These are phyloP conservation scores for Achaetomiella virescens DNA, from an alignment of 495 filamentous ascomycete species.

Conservation along the genomic window DNA sequence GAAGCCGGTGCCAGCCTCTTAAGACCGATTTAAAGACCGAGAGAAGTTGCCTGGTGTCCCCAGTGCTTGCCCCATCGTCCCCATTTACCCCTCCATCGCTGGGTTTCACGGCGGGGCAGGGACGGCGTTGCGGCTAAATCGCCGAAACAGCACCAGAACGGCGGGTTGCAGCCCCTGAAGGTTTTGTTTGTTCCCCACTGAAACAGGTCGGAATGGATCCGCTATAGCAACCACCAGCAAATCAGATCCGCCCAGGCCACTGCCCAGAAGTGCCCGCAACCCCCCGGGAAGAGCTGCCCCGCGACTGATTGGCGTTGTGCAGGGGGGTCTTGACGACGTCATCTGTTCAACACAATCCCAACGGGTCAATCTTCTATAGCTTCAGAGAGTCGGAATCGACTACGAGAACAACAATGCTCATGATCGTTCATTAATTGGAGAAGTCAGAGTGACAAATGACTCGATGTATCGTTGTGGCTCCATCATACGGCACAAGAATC, in stretches of 20 bases:
- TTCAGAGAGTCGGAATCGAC: too few relatives aligned
- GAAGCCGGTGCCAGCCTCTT: conserved; percentile 1
- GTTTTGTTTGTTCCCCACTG: neutral
- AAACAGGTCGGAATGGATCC: conserved; percentile 1
- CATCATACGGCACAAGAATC: too few relatives aligned
- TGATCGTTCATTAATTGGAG: too few relatives aligned
- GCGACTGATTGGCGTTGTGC: conserved; percentile 8
- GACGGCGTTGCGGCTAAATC: conserved; percentile 28
- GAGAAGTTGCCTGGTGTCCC: neutral
- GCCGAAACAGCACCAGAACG: conserved; percentile 17
- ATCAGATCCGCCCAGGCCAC: neutral
- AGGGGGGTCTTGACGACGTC: neutral
- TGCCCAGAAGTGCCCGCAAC: neutral
- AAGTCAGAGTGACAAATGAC: too few relatives aligned
- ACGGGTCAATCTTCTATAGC: too few relatives aligned
- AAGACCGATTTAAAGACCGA: conserved; percentile 11
- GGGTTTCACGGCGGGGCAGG: conserved; percentile 21
- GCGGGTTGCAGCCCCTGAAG: neutral
- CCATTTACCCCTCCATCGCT: conserved; percentile 9
- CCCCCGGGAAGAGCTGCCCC: conserved; percentile 14
- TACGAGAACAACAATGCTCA: too few relatives aligned
- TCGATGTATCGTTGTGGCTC: too few relatives aligned
- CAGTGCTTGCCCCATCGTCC: too few relatives aligned
- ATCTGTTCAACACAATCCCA: neutral
- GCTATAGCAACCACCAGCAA: neutral